Base-by-base conservation (phyloP, 2,329 filamentous ascomycete genomes). In the Tolypocladium nubicola region DNA sequence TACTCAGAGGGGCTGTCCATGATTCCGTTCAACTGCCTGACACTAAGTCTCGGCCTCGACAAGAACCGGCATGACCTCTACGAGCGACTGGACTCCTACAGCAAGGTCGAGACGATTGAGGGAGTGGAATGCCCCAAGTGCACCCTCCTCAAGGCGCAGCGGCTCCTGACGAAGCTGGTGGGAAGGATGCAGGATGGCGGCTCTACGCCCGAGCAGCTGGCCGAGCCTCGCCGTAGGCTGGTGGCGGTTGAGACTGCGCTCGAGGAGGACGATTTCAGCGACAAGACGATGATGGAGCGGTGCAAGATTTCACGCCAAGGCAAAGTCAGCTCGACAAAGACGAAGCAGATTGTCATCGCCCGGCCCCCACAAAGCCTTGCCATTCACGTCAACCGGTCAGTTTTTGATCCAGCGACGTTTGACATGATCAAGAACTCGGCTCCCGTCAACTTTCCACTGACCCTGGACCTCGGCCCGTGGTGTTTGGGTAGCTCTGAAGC, bases 21-120 rank as follows among this genome's bases (percentile, higher is more conserved):
- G 74, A 95, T 90, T 23, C 90, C 91, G 0, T 97, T 97, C 77
- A 97, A 94, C 67, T 97, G 91, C 66, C 76, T 97, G 52, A 97
- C 93, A 0, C 82, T 97, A 0, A 90, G 87, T 40, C 82, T 97
- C 1, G 89, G 88, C 1, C 74, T 79, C 6, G 79, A 80, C 53
- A 79, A 78, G 61, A 68, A 72, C 37, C 76, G 80, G 21, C 89
- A 92, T 66, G 82, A 90, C 60, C 74, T 97, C 0, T 84, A 85
- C 58, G 86, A 94, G 59, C 87, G 90, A 57, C 74, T 99, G 23
- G 87, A 95, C 67, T 85, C 90, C 26, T 96, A 93, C 68, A 94
- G 90, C 35, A 82, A 85, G 14, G 79, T 97, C 10, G 94, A 97
- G 68, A 79, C 82, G 1, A 96, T 99, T 58, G 85, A 90, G 63